Percentiles rank a stretch among this genome's conserved stretches.
These are phyloP conservation scores for Candolleomyces eurysporus DNA, from an alignment of 768 basidiomycete species.

Conservation along the genomic window DNA sequence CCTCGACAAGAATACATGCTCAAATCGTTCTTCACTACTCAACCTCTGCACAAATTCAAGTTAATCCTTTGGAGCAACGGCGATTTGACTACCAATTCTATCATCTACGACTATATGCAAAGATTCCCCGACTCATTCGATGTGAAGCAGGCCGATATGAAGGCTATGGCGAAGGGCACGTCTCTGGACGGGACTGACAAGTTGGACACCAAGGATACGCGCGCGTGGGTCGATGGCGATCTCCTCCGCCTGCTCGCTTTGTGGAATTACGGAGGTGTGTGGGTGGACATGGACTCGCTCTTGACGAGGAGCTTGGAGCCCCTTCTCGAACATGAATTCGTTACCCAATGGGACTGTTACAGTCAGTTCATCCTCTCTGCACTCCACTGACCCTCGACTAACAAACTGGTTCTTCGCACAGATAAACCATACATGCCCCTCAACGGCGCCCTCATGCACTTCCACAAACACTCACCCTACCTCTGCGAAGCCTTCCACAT, in stretches of 20 bases:
- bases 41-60: constrained; percentile 59
- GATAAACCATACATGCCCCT: constrained; percentile 56
- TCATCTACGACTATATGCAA: constrained; percentile 57
- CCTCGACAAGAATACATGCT: constrained; percentile 88
- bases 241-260: constrained; percentile 83
- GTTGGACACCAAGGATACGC: constrained; percentile 61
- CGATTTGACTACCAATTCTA: constrained; percentile 53
- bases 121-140: constrained; percentile 72
- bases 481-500: constrained; percentile 95
- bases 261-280: constrained; percentile 90
- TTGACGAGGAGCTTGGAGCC: constrained; percentile 86
- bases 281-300: constrained; percentile 98
- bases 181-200: constrained; percentile 65
- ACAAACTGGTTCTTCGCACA: constrained; percentile 10
- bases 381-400: neutral
- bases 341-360: constrained; percentile 99
- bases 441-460: constrained; percentile 95
- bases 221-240: constrained; percentile 96
- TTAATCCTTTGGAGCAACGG: constrained; percentile 94
- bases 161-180: constrained; percentile 68
- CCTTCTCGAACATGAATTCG: constrained; percentile 90
- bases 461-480: constrained; percentile 88
- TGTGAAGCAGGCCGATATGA: constrained; percentile 67
- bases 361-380: constrained; percentile 47
- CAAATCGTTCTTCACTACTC: constrained; percentile 92